Base-by-base conservation (phyloP, 75 land plant genomes). In the Azolla pinnata region DNA sequence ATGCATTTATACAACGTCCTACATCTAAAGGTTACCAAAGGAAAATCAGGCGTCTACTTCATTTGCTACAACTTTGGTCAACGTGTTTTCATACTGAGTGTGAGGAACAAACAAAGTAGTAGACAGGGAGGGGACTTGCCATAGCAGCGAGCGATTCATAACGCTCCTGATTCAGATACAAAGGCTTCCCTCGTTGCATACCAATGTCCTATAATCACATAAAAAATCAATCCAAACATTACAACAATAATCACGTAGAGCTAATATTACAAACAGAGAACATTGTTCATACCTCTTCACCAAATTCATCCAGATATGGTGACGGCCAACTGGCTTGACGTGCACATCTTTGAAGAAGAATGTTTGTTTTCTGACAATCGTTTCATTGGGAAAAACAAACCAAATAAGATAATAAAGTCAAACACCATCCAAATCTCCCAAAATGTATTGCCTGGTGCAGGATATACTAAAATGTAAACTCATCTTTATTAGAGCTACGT, bases 291-390 rank as follows among this genome's bases (percentile, higher is more conserved):
- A 85, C 98, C 87, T 93, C 98, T 68, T 93, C 98, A 40, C 98
- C 98, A 83, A 81, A 93, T 20, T 81, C 83, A 75, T 93, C 98
- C 62, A 93, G 69, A 65, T 93, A 93, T 0, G 83, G 90, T 56
- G 98, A 93, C 48, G 90, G 90, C 98, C 98, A 93, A 26, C 52
- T 68, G 17, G 90, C 84, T 40, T 73, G 90, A 9, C 90, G 84
- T 26, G 74, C 69, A 63, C 72, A 80, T 27, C 96, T 69, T 33
- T 82, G 87, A 42, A 93, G 79, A 49, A 89, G 61, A 47, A 93
- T 71, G 67, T 79, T 79, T 28, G 98, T 93, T 72, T 55, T 89
- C 98, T 93, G 79, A n/a, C n/a, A n/a, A n/a, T n/a, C n/a, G n/a
- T n/a, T n/a, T n/a, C 16, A 44, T 10, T 29, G 29, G 44, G 61